Evolutionary conservation across 306 rosid species (phyloP), one percentile per base, ranked within the genome.

Genomic region (Vigna reflexopilosa): DNA sequence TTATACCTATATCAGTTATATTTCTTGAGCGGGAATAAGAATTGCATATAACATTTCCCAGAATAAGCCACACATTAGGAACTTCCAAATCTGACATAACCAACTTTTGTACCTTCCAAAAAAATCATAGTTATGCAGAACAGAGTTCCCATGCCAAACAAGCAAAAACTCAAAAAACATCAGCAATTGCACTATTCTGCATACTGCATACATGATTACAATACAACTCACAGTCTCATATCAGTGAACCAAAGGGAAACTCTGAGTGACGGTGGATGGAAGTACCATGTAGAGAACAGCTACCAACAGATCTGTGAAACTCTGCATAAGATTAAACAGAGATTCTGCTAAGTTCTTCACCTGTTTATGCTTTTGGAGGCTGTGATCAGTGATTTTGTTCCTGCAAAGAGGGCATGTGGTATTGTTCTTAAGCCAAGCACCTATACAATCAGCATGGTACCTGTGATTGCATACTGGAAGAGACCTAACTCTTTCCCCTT

Each of bases 381-480:
- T 11, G 61, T 80, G 75, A 6, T 74, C 77, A 30, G 3, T 78
- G 68, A 74, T 57, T 19, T 70, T 75, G 79, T 36, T 71, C 52
- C 87, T 84, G 49, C 87, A 84, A 38, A 84, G 87, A 65, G 87
- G 87, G 36, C 87, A 84, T 1, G 87, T 84, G 4, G 76, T 26
- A 22, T 76, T 81, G 4, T 76, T 80, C 84, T 80, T 77, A 82
- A 80, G 67, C 85, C 87, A 84, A 50, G 24, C 69, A n/a, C 42
- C 82, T 63, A 84, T 77, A 65, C 87, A 84, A 57, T 71, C 76
- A 70, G 32, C 59, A 76, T 84, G 87, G 3, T 76, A 80, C 6
- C 63, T 80, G 62, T 84, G 87, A 4, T 65, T 76, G 51, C 87
- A 84, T 0, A 54, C 44, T 6, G 87, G 82, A 15, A 84, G 64